Base-by-base conservation (phyloP, 176 grass and related monocot species). In the Juncus effusus region DNA sequence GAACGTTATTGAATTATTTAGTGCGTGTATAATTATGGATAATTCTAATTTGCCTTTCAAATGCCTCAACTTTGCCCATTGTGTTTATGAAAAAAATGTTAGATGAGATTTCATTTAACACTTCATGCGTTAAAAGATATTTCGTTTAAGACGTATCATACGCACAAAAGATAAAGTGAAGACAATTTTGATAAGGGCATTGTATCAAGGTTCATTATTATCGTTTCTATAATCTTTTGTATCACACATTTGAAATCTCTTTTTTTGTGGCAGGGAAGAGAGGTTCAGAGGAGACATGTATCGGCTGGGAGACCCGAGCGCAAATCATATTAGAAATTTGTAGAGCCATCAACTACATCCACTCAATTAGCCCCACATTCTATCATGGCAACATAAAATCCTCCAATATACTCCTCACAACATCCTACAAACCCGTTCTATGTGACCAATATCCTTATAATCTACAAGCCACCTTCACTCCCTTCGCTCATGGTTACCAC, bases 331-430 rank as follows among this genome's bases (percentile, higher is more conserved):
- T 95, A 36, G 83, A 82, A 44, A 66, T 80, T 37, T 86, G 86
- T 16, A 59, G 54, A 38, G 86, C 80, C 11, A 5, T 95, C 0
- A 86, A 83, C 52, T 89, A 90, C 83, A 84, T 95, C 60, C 90
- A 95, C 80, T 90, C 86, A 1, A 76, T 59, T 0, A 78, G 74
- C 19, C 88, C 90, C 13, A 65, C 12, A 7, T 65, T 81, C 45
- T 68, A 74, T 56, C 90, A 95, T 2, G 90, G 90, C 60, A 95
- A 87, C 60, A 90, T 95, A 63, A 95, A 86, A 79, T 95, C 86
- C 51, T 95, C 90, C 38, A 95, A 95, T 66, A 74, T 95, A 66
- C 90, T 95, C 16, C 72, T 95, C 16, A 52, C 40, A 11, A 72
- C 68, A 35, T 66, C 82, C 3, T 69, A 77, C 14, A 47, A 78